Evolutionary conservation across 2,329 filamentous ascomycete genomes (phyloP), one percentile per base, ranked within the genome.

Genomic region (Ophiostoma montium): DNA sequence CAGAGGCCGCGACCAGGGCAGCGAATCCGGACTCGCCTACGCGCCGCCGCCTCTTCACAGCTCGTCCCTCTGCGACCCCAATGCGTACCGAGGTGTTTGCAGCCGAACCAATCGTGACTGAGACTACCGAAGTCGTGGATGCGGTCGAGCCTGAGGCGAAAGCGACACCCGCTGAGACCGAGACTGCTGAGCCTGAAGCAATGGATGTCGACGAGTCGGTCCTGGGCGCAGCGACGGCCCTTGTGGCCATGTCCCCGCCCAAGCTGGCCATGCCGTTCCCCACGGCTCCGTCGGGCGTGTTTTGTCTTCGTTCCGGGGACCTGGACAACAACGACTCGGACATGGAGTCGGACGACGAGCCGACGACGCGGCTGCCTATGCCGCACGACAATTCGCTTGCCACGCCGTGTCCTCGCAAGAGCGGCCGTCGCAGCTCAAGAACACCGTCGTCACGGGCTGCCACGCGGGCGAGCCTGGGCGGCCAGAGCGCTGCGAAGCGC

Each of bases 311-410:
- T 9, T 61, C 70, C 13, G 70, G 71, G 56, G 70, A 76, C 32
- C 57, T 72, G 5, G 61, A 67, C 39, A 65, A 67, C 3, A 68
- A 67, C 39, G 71, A 69, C 0, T 74, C 78, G 2, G 75, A 78
- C 3, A 72, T 70, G 0, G 75, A 79, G 5, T 75, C 71, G 0
- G 76, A 80, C 35, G 74, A 77, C 46, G 75, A 80, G 53, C 61
- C 67, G 8, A 53, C 53, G 58, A 66, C 46, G 52, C 60, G 56
- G 35, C 33, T 59, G 49, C 58, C 31, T 5, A 6, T 48, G 7
- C 18, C 35, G 10, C 23, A 18, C 23, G 59, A 60, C 12, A 53
- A 55, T 3, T 60, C 63, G 8, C 66, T 67, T 2, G 57, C 65
- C 2, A 74, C 72, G 0, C 72, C 74, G 2, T 68, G 63, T 10